phyloP scores from a whole-genome alignment of 768 basidiomycete species.

The Lentinula aciculospora region DNA sequence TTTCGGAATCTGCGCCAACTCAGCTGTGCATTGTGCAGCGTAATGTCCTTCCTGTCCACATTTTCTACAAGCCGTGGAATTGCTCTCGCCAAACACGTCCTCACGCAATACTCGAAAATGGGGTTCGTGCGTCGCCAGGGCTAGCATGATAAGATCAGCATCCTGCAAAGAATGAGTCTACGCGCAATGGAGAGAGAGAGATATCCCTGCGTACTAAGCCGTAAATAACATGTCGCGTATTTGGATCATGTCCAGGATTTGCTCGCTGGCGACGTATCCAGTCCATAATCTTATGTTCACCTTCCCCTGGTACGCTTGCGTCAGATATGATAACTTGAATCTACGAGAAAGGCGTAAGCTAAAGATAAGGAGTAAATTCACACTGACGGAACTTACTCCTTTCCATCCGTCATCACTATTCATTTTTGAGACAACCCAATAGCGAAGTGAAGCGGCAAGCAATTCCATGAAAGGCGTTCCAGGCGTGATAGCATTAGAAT shows the following conservation, averaged over 20 bases:
- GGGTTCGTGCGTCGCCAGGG: slow-evolving; percentile 98
- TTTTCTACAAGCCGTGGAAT: slow-evolving; percentile 74
- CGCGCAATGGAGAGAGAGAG: neutral
- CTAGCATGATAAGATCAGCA: slow-evolving; percentile 98
- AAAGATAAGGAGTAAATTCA: neutral
- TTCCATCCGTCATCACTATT: slow-evolving; percentile 97
- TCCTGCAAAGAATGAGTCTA: slow-evolving; percentile 49
- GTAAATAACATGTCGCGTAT: slow-evolving; percentile 96
- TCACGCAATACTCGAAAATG: slow-evolving; percentile 95
- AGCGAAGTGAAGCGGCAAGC: slow-evolving; percentile 80
- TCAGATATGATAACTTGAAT: slow-evolving; percentile 96
- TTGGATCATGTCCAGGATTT: slow-evolving; percentile 88
- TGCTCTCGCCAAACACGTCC: slow-evolving; percentile 92
- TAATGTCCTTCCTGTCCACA: slow-evolving; percentile 96
- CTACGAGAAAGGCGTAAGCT: slow-evolving; percentile 30
- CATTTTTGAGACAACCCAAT: slow-evolving; percentile 95
- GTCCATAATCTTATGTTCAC: slow-evolving; percentile 99
- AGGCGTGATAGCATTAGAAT: slow-evolving; percentile 97
- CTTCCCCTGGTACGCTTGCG: slow-evolving; percentile 95
- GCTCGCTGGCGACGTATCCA: slow-evolving; percentile 87
- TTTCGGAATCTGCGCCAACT: slow-evolving; percentile 63
- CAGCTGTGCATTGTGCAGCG: slow-evolving; percentile 89
- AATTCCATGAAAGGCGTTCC: slow-evolving; percentile 98
- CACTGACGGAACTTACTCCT: slow-evolving; percentile 47
- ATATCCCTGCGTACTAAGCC: slow-evolving; percentile 66